Conservation (phyloP, 192 early-diverging fungal genomes). For the Glomus cerebriforme region DNA sequence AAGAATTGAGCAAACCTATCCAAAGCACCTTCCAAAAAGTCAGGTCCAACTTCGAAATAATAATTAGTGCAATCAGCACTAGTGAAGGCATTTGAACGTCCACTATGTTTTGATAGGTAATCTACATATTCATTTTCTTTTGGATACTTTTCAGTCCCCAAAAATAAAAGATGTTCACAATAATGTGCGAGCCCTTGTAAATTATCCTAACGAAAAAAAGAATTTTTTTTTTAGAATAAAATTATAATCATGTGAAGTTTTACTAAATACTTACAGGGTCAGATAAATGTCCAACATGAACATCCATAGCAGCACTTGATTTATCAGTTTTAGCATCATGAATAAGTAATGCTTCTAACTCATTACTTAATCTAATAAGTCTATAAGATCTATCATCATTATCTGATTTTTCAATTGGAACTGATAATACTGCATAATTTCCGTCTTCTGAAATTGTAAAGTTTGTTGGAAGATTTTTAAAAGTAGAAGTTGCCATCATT, state of each 20-base stretch:
- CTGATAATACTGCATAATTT: conserved; percentile 33
- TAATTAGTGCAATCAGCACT: conserved; percentile 47
- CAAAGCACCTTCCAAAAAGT: conserved; percentile 50
- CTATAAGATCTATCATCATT: conserved; percentile 62
- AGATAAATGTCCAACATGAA: conserved; percentile 62
- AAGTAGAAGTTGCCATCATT: background rate
- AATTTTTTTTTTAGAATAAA: background rate
- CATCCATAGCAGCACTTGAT: conserved; percentile 58
- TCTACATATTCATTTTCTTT: conserved; percentile 60
- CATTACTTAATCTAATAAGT: conserved; percentile 56
- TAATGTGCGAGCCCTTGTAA: conserved; percentile 70
- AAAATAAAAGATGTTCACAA: conserved; percentile 68
- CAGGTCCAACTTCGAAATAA: no score
- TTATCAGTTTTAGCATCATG: no score
- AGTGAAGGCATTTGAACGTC: conserved; percentile 56
- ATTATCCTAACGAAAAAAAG: conserved; percentile 41
- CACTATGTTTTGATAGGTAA: conserved; percentile 52
- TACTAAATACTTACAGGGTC: conserved; percentile 45
- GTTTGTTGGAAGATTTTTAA: conserved; percentile 9
- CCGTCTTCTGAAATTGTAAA: conserved; percentile 30
- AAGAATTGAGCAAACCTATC: conserved; percentile 84
- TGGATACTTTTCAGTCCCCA: conserved; percentile 71
- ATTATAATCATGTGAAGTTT: background rate
- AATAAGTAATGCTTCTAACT: no score
- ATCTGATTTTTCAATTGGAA: conserved; percentile 51